Evolutionary conservation across 768 basidiomycete species (phyloP), one percentile per base, ranked within the genome.

Genomic region (Boletus sp.): DNA sequence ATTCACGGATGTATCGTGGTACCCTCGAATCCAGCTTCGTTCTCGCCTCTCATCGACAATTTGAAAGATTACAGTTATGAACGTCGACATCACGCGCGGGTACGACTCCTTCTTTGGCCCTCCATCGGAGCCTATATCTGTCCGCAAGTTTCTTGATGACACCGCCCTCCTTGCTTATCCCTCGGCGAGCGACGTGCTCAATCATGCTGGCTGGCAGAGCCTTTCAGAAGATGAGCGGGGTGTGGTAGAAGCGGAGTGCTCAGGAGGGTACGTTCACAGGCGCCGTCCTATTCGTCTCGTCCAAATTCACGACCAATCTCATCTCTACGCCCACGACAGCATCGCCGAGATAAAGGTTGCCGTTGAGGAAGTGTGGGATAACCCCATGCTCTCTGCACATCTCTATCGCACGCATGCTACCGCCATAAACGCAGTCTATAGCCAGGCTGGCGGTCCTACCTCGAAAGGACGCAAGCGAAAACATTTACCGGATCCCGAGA

Each of bases 81-180:
- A 49, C 50, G 48, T 58, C 41, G 63, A 71, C 57, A 64, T 73
- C 56, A 58, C 52, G 8, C 71, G 70, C 53, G 65, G 68, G 36
- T 65, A 73, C 32, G 83, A 85, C 59, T 83, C 80, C 33, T 75
- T 80, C 53, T 84, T 87, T 69, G 87, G 87, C 0, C 87, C 86
- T 42, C 74, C 85, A 20, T 89, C 87, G 40, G 79, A 85, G 35
- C 72, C 64, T 28, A 76, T 88, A 33, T 67, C 81, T 45, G 59
- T 88, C 45, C 66, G 64, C 29, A 69, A 69, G 1, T 86, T 86
- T 62, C 57, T 81, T 14, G 69, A 74, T 12, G 64, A 73, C 49
- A 72, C 75, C 7, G 36, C 60, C 61, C 41, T 58, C 2, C 50
- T 63, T 28, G 30, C 29, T 24, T 56, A 57, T 33, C 49, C 62